Conservation (phyloP, 1,139 yeast species). For the Taiozyma sp. region DNA sequence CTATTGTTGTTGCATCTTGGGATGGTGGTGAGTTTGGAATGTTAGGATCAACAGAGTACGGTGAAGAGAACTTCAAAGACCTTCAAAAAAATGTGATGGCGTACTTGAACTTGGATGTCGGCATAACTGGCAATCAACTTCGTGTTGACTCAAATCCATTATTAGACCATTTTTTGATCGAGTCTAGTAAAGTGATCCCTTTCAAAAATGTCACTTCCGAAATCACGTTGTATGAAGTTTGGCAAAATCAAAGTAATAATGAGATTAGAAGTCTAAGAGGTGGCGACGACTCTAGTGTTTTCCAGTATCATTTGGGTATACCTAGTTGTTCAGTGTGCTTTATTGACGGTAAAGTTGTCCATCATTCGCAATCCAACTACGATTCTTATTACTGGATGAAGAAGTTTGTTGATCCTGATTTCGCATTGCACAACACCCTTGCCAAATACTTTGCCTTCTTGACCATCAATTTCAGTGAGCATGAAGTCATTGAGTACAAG, state of each 20-base stretch:
- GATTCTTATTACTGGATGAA: conserved; percentile 57
- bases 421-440: conserved; percentile 47
- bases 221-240: conserved; percentile 32
- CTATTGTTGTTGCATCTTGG: conserved; percentile 47
- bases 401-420: conserved; percentile 50
- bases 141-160: conserved; percentile 37
- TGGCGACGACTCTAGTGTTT: conserved; percentile 38
- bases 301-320: conserved; percentile 46
- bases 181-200: conserved; percentile 33
- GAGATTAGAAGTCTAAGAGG: conserved; percentile 30
- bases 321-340: conserved; percentile 44
- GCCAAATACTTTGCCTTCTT: conserved; percentile 58
- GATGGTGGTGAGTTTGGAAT: conserved; percentile 44
- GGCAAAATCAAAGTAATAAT: conserved; percentile 27
- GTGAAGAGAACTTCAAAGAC: conserved; percentile 32
- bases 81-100: conserved; percentile 33
- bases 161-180: conserved; percentile 29
- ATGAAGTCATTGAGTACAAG: conserved; percentile 38
- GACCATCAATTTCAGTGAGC: conserved; percentile 48
- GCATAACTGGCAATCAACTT: conserved; percentile 39
- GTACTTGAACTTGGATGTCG: conserved; percentile 43
- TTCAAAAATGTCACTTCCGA: conserved; percentile 25
- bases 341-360: conserved; percentile 29
- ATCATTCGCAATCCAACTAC: conserved; percentile 55
- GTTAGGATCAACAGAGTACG: conserved; percentile 47